Percentiles rank a stretch among this genome's conserved stretches.
Conservation (phyloP, 2,329 filamentous ascomycete genomes). For the Calonectria ilicicola region DNA sequence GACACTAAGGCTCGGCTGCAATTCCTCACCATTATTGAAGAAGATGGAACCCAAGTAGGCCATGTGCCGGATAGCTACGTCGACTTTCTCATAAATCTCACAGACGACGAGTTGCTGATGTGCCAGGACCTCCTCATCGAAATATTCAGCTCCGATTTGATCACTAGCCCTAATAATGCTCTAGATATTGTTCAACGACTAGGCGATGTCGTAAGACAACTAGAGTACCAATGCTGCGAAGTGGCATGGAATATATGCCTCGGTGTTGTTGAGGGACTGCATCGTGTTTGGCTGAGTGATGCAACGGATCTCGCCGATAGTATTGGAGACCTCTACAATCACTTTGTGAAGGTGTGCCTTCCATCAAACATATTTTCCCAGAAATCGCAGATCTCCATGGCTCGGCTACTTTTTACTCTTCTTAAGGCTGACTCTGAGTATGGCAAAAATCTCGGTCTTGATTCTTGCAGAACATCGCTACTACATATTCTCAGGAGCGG, state of each 20-base stretch:
- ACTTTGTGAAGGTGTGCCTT: conserved; percentile 77
- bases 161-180: conserved; percentile 60
- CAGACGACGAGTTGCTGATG: conserved; percentile 65
- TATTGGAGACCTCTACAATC: conserved; percentile 82
- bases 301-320: conserved; percentile 71
- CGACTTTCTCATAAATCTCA: conserved; percentile 60
- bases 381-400: conserved; percentile 74
- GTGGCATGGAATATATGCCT: conserved; percentile 76
- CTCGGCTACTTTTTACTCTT: conserved; percentile 76
- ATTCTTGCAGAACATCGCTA: conserved; percentile 75
- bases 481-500: conserved; percentile 78
- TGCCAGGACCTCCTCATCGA: conserved; percentile 64
- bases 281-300: conserved; percentile 71
- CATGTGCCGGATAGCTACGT: conserved; percentile 64
- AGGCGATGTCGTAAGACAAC: conserved; percentile 64
- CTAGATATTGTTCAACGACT: conserved; percentile 61
- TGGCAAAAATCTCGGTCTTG: conserved; percentile 67
- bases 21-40: conserved; percentile 57
- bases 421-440: conserved; percentile 77
- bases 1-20: conserved; percentile 60
- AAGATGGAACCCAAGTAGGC: conserved; percentile 58
- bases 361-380: conserved; percentile 77
- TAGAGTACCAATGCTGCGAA: conserved; percentile 80
- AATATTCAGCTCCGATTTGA: conserved; percentile 65
- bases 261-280: conserved; percentile 74